A percentile compares a stretch with the other conserved stretches of the same genome.
phyloP scores from a whole-genome alignment of 495 filamentous ascomycete species.

The Darksidea phi region DNA sequence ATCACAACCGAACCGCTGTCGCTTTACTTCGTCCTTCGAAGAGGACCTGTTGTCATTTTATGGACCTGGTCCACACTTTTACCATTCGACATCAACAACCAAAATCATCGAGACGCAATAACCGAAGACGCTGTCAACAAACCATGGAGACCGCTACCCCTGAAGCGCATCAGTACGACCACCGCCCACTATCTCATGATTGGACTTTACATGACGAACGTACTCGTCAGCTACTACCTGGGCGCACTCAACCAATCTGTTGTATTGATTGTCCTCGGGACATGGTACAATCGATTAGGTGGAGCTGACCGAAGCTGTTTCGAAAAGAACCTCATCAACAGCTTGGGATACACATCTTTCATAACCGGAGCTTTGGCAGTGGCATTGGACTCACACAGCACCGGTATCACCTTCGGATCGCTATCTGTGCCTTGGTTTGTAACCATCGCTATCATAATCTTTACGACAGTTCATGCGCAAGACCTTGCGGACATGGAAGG shows the following conservation, averaged over 20 bases:
- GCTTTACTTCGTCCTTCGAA: not conserved
- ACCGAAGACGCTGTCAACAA: slow-evolving; percentile 58
- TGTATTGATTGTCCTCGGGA: slow-evolving; percentile 26
- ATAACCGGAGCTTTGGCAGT: slow-evolving; percentile 31
- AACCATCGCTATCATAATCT: slow-evolving; percentile 47
- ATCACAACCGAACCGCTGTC: not conserved
- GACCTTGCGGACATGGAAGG: slow-evolving; percentile 53
- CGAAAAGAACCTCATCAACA: slow-evolving; percentile 47
- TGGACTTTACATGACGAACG: not conserved
- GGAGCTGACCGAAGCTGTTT: slow-evolving; percentile 48
- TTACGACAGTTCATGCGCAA: slow-evolving; percentile 55
- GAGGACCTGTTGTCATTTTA: not conserved
- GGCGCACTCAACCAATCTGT: slow-evolving; percentile 5
- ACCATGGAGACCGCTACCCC: slow-evolving; percentile 57
- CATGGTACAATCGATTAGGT: slow-evolving; percentile 56
- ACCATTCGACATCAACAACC: slow-evolving; percentile 51
- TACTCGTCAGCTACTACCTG: not conserved
- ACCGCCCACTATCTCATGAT: slow-evolving; percentile 38
- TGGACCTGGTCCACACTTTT: slow-evolving; percentile 44
- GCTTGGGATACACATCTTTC: slow-evolving; percentile 42
- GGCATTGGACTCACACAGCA: not conserved
- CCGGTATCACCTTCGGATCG: slow-evolving; percentile 14
- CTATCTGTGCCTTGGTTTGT: slow-evolving; percentile 46
- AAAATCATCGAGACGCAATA: slow-evolving; percentile 48
- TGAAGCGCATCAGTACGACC: slow-evolving; percentile 42